Base-by-base conservation (phyloP, 2,329 filamentous ascomycete genomes). In the Fusarium pininemorale region DNA sequence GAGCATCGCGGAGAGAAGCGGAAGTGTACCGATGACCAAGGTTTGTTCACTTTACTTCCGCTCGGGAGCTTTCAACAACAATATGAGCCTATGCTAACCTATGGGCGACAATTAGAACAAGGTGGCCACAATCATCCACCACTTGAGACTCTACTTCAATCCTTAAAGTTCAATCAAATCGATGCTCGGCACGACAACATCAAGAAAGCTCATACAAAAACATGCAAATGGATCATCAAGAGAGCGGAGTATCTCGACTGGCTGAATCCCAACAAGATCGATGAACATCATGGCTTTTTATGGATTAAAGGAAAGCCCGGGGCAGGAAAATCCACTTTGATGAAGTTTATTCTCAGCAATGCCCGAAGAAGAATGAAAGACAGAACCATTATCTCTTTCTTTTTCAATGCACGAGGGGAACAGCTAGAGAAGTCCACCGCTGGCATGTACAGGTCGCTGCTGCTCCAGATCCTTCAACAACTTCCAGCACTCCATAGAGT, bases 371-470 rank as follows among this genome's bases (percentile, higher is more conserved):
- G 0, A 11, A 68, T 64, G 39, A 76, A 69, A 16, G 30, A 69
- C 4, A 45, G 15, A 1, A 56, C 76, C 2, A 67, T 84, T 2
- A 59, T 85, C 2, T 85, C 81, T 1, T 88, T 87, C 76, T 89
- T 88, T 77, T 88, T 89, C 80, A 85, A 87, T 57, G 86, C 86
- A 0, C 77, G 85, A 57, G 87, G 87, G 0, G 77, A 79, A 1
- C 18, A 75, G 5, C 74, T 87, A 4, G 86, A 90, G 65, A 86
- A 82, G 68, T 84, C 86, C 0, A 81, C 80, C 0, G 13, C 79
- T 0, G 88, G 88, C 7, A 82, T 90, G 77, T 89, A 88, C 72
- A 83, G 86, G 10, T 86, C 86, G 0, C 70, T 90, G 9, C 63
- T 90, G 0, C 73, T 79, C 5, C 86, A 90, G 56, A 76, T 90